phyloP scores from a whole-genome alignment of 202 grass and related monocot species.

The Schoenoplectus tabernaemontani region DNA sequence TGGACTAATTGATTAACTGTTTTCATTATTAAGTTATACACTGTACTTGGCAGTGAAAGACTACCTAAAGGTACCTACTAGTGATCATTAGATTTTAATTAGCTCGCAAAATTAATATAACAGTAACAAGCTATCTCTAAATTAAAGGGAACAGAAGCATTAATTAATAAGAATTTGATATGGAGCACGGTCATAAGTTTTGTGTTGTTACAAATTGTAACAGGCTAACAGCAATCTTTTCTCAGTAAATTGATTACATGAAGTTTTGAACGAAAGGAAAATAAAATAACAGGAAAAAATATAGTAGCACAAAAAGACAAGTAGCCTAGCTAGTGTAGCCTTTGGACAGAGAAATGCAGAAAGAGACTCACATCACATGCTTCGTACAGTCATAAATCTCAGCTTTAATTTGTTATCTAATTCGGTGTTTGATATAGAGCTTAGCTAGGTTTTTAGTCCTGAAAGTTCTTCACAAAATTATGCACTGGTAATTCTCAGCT shows the following conservation, averaged over 20 bases:
- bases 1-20: too few relatives aligned
- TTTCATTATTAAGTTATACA: too few relatives aligned
- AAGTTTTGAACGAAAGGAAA: neutral
- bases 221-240: neutral
- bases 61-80: too few relatives aligned
- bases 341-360: conserved; percentile 1
- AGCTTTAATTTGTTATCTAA: neutral
- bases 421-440: neutral
- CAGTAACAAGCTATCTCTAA: too few relatives aligned
- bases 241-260: neutral
- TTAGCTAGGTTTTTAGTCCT: neutral
- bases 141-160: too few relatives aligned
- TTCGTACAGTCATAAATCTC: conserved; percentile 1
- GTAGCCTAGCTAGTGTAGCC: neutral
- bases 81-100: too few relatives aligned
- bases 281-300: neutral
- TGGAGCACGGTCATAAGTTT: too few relatives aligned
- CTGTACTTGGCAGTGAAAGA: too few relatives aligned
- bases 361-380: neutral
- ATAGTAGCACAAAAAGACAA: conserved; percentile 8
- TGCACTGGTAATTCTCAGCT: neutral
- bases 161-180: too few relatives aligned
- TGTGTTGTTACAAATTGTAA: too few relatives aligned
- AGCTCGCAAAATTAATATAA: too few relatives aligned
- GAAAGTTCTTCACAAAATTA: conserved; percentile 7